Evolutionary conservation across 352 stramenopile genomes (phyloP).

Genomic region (Blastocystis sp.): DNA sequence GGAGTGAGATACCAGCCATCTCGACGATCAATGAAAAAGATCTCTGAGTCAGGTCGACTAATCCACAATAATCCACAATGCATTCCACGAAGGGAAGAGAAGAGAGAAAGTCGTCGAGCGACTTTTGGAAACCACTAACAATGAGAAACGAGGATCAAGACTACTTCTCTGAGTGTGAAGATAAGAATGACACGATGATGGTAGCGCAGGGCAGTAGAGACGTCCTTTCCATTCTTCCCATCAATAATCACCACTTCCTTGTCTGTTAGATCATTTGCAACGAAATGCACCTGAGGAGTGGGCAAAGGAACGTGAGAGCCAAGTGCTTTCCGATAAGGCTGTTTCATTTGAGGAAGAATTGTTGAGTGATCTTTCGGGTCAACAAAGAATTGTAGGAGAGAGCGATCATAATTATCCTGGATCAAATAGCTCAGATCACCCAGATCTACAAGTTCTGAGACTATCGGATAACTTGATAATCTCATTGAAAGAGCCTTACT

Average conservation of each 20-base stretch:
- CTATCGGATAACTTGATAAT: background rate
- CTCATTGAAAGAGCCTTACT: background rate
- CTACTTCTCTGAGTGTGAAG: background rate
- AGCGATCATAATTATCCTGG: background rate
- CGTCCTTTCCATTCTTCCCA: background rate
- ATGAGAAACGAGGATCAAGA: background rate
- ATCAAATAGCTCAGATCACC: slow-evolving; percentile 24
- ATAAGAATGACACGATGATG: background rate
- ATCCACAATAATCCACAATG: slow-evolving; percentile 5
- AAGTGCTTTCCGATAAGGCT: background rate
- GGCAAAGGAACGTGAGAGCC: background rate
- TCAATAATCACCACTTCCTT: background rate
- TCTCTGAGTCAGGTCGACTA: background rate
- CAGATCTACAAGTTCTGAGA: background rate
- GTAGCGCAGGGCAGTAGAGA: background rate
- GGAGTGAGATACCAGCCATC: background rate
- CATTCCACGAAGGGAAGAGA: background rate
- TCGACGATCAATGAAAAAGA: slow-evolving; percentile 9
- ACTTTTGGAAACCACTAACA: background rate
- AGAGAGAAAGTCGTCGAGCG: background rate
- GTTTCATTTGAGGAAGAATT: background rate
- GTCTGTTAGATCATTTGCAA: background rate
- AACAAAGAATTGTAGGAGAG: background rate
- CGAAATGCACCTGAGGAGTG: background rate
- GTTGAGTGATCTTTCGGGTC: background rate